Conservation (phyloP, 1,284 basidiomycete genomes). For the Mycosarcoma maydis region DNA sequence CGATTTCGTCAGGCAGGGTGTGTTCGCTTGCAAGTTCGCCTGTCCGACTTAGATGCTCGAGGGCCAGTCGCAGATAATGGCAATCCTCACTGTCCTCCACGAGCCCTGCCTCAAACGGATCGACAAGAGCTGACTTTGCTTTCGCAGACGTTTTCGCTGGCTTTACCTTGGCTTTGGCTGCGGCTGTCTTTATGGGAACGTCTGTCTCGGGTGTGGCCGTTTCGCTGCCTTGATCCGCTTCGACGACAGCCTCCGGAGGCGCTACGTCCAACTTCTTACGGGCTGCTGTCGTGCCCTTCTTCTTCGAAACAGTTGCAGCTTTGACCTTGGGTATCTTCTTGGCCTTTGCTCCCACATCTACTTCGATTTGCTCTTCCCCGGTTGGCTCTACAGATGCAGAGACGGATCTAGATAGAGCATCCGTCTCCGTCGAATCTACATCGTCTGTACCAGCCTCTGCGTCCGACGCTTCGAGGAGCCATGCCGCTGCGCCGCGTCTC, state of each 20-base stretch:
- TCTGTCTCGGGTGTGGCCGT: conserved; percentile 19
- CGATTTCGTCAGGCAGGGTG: conserved; percentile 24
- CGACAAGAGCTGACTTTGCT: conserved; percentile 60
- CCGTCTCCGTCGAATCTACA: conserved; percentile 7
- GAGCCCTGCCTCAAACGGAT: conserved; percentile 73
- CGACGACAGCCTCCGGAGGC: conserved; percentile 4
- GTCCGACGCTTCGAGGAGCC: conserved; percentile 14
- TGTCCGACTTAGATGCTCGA: conserved; percentile 67
- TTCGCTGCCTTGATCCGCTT: conserved; percentile 15
- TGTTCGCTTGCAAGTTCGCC: conserved; percentile 47
- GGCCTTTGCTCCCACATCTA: background rate
- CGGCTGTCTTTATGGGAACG: background rate
- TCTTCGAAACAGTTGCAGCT: conserved; percentile 3
- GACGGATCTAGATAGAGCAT: conserved; percentile 17
- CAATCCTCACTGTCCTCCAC: conserved; percentile 91
- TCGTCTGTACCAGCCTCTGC: conserved; percentile 30
- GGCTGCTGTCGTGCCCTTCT: conserved; percentile 11
- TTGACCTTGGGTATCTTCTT: conserved; percentile 27
- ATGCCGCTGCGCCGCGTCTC: conserved; percentile 25
- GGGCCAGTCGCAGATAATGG: conserved; percentile 80
- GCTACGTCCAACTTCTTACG: conserved; percentile 12
- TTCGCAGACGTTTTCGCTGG: conserved; percentile 18
- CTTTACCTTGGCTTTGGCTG: conserved; percentile 16
- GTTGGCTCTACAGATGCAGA: conserved; percentile 30
- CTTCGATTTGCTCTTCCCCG: conserved; percentile 6